Evolutionary conservation across 2,329 filamentous ascomycete species (phyloP), one percentile per base, ranked within the genome.

Genomic region (Aureobasidium sp.): DNA sequence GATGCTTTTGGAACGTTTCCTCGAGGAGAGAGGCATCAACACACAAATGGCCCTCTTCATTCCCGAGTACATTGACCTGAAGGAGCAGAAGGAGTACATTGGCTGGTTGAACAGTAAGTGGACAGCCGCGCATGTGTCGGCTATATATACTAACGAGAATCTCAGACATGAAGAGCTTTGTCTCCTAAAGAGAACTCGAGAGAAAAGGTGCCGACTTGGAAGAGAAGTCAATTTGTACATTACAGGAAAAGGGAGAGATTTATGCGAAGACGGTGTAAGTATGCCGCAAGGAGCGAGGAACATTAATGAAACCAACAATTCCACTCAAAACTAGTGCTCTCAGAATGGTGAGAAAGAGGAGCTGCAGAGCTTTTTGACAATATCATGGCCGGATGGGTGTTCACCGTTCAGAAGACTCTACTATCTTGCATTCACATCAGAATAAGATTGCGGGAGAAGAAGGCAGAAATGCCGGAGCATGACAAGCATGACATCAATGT

Each of bases 21-120:
- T 99, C 66, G 91, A 96, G 76, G 94, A 97, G 83, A 85, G 94
- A 69, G 94, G 93, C 66, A 85, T 99, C 77, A 91, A 93, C 71
- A 86, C 88, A 69, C 84, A 87, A 63, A 83, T 99, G 69, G 93
- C 92, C 59, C 79, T 92, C 67, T 97, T 97, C 76, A 87, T 96
- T 48, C 91, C 92, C 42, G 92, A 97, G 75, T 99, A 96, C 79
- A 92, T 97, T 72, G 91, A 97, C 74, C 85, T 89, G 78, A 99
- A 99, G 87, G 94, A 99, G 85, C 93, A 97, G 85, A 89, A 86
- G 78, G 94, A 99, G 82, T 99, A 99, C 77, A 79, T 95, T 64
- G 79, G 83, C 67, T 99, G 95, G 94, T 80, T 99, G 75, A 84
- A 86, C 75, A 85, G 82, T 83, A 75, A 75, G 81, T 75, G 30